Conservation (phyloP, 805 yeast species). For the Candida pini region DNA sequence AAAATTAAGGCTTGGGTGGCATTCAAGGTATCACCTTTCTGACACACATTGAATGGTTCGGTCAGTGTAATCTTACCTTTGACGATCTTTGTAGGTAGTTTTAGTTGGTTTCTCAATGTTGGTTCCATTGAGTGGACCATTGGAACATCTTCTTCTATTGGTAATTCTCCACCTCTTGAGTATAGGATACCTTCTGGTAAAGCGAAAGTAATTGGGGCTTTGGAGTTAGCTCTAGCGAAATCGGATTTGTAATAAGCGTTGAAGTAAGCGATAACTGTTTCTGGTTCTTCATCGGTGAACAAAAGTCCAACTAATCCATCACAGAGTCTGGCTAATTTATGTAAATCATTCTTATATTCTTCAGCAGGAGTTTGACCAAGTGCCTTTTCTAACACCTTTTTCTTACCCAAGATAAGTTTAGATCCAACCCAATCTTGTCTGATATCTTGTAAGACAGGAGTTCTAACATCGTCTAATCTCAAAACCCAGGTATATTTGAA, state of each 20-base stretch:
- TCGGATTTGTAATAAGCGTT: constrained; percentile 71
- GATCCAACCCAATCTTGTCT: constrained; percentile 93
- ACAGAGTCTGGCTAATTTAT: constrained; percentile 56
- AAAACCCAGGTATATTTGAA: constrained; percentile 80
- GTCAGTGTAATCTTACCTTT: constrained; percentile 80
- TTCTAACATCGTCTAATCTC: constrained; percentile 86
- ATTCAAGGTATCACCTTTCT: constrained; percentile 73
- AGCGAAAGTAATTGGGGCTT: constrained; percentile 74
- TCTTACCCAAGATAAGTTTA: constrained; percentile 82
- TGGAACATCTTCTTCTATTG: constrained; percentile 90
- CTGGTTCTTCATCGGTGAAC: constrained; percentile 83
- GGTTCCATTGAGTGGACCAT: constrained; percentile 95
- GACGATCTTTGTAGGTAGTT: constrained; percentile 86
- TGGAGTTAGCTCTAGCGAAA: constrained; percentile 84
- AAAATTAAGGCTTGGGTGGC: constrained; percentile 87
- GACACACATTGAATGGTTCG: constrained; percentile 75
- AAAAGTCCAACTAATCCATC: constrained; percentile 82
- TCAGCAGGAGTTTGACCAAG: constrained; percentile 83
- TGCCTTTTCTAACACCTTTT: constrained; percentile 89
- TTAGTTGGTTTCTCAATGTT: constrained; percentile 80
- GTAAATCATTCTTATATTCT: constrained; percentile 83
- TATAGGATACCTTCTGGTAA: constrained; percentile 89
- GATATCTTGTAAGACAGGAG: constrained; percentile 90
- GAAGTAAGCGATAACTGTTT: constrained; percentile 88
- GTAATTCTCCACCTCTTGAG: constrained; percentile 91